These are phyloP conservation scores for Grigorovia jiainica DNA, from an alignment of 805 yeast species.

Conservation along the genomic window DNA sequence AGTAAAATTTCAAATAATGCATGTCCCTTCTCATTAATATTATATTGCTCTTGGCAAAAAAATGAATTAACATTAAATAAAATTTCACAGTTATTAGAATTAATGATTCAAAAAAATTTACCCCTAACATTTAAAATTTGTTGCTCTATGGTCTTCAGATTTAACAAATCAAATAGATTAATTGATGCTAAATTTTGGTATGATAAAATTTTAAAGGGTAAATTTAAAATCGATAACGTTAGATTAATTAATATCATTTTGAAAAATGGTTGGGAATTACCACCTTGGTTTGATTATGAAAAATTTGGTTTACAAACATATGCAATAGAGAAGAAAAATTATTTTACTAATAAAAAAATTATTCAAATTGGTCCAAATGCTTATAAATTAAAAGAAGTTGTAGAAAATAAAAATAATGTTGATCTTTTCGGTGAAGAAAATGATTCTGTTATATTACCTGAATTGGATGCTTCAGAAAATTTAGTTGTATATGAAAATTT, in stretches of 20 bases:
- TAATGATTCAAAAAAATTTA: constrained; percentile 16
- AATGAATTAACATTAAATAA: constrained; percentile 12
- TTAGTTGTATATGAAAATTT: background rate
- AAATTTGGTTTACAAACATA: constrained; percentile 4
- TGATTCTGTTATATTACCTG: background rate
- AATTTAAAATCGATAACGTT: constrained; percentile 16
- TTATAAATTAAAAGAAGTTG: background rate
- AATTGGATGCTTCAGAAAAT: background rate
- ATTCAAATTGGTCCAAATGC: no score
- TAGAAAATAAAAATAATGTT: background rate
- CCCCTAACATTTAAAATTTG: constrained; percentile 22
- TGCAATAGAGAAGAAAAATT: no score
- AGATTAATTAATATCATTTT: constrained; percentile 11
- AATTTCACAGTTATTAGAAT: constrained; percentile 9
- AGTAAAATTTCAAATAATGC: constrained; percentile 7
- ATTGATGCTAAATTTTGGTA: constrained; percentile 24
- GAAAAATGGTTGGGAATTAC: constrained; percentile 20
- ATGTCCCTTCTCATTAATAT: constrained; percentile 21
- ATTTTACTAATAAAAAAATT: no score
- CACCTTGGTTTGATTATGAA: constrained; percentile 10
- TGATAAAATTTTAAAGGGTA: constrained; percentile 14
- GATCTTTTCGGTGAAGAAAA: background rate
- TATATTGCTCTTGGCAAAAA: constrained; percentile 18
- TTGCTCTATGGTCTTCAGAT: constrained; percentile 17
- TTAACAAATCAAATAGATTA: constrained; percentile 9